A percentile compares a stretch with the other conserved stretches of the same genome.
Conservation (phyloP, 257 asterid genomes). For the Solanum gandarillasii region DNA sequence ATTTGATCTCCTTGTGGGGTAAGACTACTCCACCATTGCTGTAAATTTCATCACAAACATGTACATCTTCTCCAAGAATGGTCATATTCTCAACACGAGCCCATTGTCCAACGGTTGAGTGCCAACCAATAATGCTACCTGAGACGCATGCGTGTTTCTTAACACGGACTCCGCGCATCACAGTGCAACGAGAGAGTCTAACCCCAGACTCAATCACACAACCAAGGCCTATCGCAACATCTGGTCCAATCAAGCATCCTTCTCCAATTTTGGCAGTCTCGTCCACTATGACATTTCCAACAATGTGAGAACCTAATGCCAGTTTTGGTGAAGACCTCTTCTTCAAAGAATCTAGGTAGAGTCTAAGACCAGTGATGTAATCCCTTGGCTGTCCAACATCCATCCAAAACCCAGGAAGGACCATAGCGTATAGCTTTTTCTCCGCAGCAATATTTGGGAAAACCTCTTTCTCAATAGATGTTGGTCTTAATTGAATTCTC, state of each 20-base stretch:
- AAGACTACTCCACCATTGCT: slow-evolving; percentile 21
- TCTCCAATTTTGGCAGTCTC: slow-evolving; percentile 55
- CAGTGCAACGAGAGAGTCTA: slow-evolving; percentile 62
- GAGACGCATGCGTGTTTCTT: slow-evolving; percentile 49
- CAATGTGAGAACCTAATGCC: slow-evolving; percentile 40
- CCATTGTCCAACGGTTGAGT: slow-evolving; percentile 23
- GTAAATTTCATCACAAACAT: slow-evolving; percentile 18
- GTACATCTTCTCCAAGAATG: slow-evolving; percentile 27
- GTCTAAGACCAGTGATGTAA: slow-evolving; percentile 56
- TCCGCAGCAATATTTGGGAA: slow-evolving; percentile 52
- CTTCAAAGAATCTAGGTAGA: slow-evolving; percentile 47
- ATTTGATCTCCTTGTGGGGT: slow-evolving; percentile 46
- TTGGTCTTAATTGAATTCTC: slow-evolving; percentile 51
- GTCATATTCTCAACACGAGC: slow-evolving; percentile 27
- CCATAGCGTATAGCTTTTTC: slow-evolving; percentile 52
- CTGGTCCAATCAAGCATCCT: slow-evolving; percentile 72
- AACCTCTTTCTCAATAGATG: slow-evolving; percentile 74
- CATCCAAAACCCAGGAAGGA: slow-evolving; percentile 73
- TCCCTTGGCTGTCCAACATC: slow-evolving; percentile 83
- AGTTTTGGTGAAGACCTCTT: slow-evolving; percentile 40
- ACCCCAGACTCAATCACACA: slow-evolving; percentile 62
- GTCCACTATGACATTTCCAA: slow-evolving; percentile 59
- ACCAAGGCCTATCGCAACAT: slow-evolving; percentile 62
- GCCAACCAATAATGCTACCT: slow-evolving; percentile 25
- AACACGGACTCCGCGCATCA: slow-evolving; percentile 62